Conservation (phyloP, 202 grass and related monocot genomes). For the Bolboschoenoplectus hybrid region DNA sequence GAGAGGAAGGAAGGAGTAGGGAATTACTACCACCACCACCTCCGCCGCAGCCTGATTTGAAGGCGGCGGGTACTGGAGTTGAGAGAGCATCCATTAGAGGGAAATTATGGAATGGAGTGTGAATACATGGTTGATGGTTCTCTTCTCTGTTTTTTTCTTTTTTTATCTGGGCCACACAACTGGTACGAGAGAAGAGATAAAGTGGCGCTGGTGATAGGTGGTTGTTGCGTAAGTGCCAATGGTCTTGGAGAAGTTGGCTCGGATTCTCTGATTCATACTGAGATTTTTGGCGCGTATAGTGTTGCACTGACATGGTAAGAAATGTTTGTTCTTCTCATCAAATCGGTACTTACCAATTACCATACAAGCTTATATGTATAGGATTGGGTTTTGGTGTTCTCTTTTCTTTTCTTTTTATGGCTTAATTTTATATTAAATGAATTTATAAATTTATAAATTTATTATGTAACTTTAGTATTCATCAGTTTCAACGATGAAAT, state of each 20-base stretch:
- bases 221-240: not conserved
- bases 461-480: too few species aligned
- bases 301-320: not conserved
- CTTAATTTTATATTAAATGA: too few species aligned
- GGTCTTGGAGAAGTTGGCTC: not conserved
- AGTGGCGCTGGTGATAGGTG: not conserved
- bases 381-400: too few species aligned
- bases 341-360: too few species aligned
- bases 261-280: not conserved
- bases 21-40: not conserved
- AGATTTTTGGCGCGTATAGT: not conserved
- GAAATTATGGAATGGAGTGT: not conserved
- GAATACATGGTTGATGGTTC: not conserved
- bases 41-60: not conserved
- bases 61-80: not conserved
- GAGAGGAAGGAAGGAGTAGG: constrained; percentile 10
- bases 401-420: too few species aligned
- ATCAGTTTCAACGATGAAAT: too few species aligned
- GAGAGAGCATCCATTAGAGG: constrained; percentile 10
- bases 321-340: too few species aligned
- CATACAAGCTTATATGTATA: too few species aligned
- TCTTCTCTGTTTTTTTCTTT: not conserved
- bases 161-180: not conserved
- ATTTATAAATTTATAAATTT: too few species aligned
- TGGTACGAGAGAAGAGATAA: too few species aligned